Percentiles rank a stretch among this genome's conserved stretches.
These are phyloP conservation scores for Cyberlindnera subsufficiens DNA, from an alignment of 805 yeast species.

Conservation along the genomic window DNA sequence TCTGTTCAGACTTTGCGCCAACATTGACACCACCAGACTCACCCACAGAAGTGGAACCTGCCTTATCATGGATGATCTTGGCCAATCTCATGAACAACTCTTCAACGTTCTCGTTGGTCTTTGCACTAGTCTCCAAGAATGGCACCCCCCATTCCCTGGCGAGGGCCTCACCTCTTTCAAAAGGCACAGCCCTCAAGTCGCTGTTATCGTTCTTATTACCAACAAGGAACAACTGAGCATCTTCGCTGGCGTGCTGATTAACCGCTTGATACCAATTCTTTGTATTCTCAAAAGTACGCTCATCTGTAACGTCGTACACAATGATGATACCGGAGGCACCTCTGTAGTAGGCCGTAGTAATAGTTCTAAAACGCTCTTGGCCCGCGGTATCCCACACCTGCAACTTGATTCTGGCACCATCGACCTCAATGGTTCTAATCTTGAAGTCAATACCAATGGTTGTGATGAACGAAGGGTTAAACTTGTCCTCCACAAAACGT, in stretches of 20 bases:
- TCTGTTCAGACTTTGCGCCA: constrained; percentile 4
- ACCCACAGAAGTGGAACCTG: constrained; percentile 34
- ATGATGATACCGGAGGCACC: constrained; percentile 86
- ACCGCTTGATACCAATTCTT: constrained; percentile 95
- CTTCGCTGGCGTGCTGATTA: constrained; percentile 93
- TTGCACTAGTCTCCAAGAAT: constrained; percentile 94
- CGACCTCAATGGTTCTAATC: constrained; percentile 90
- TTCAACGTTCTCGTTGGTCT: constrained; percentile 87
- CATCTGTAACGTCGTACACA: constrained; percentile 82
- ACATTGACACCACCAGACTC: constrained; percentile 21
- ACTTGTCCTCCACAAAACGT: constrained; percentile 93
- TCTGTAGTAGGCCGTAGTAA: constrained; percentile 87
- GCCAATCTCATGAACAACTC: constrained; percentile 89
- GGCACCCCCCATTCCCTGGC: constrained; percentile 86
- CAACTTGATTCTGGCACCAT: constrained; percentile 87
- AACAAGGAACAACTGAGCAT: constrained; percentile 87
- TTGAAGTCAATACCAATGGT: constrained; percentile 98
- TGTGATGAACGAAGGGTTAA: constrained; percentile 93
- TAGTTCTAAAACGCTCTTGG: constrained; percentile 93
- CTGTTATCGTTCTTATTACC: constrained; percentile 95
- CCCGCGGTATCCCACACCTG: constrained; percentile 98
- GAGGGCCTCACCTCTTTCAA: constrained; percentile 85
- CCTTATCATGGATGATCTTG: constrained; percentile 75
- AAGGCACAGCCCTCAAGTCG: constrained; percentile 77
- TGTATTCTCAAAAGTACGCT: constrained; percentile 86